Evolutionary conservation across 305 asterid species (phyloP).

Genomic region (Fraxinus sp.): DNA sequence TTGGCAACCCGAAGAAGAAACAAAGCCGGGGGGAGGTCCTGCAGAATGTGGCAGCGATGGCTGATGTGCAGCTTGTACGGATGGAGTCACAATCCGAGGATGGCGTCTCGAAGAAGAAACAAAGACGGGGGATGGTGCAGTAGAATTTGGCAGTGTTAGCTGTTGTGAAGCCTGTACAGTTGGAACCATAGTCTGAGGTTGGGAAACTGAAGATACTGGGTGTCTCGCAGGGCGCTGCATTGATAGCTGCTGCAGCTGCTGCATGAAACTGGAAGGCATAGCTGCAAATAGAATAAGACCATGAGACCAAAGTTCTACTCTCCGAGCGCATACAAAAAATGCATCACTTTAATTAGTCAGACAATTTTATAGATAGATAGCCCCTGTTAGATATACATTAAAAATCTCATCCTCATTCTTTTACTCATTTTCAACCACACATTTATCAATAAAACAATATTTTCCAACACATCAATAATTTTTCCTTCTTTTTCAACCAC

Average conservation of each 20-base stretch:
- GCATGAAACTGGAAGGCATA: constrained; percentile 31
- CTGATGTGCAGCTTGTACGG: neutral
- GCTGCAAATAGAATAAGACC: constrained; percentile 26
- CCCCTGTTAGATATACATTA: too few species aligned
- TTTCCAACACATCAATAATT: too few species aligned
- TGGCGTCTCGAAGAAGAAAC: neutral
- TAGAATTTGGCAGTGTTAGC: neutral
- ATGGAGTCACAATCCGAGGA: neutral
- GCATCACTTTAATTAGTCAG: neutral
- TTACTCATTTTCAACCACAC: too few species aligned
- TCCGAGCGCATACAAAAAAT: neutral
- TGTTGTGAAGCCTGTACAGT: neutral
- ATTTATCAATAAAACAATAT: too few species aligned
- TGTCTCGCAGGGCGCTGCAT: constrained; percentile 16
- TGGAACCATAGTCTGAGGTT: neutral
- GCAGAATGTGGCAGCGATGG: neutral
- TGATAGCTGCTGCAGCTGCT: constrained; percentile 26
- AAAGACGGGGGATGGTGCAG: neutral
- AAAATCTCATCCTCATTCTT: too few species aligned
- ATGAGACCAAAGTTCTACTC: neutral
- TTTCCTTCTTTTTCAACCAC: too few species aligned
- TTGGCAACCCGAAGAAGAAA: constrained; percentile 18
- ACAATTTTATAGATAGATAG: neutral
- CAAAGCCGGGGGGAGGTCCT: constrained; percentile 20
- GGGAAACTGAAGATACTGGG: constrained; percentile 16